phyloP scores from a whole-genome alignment of 2,329 filamentous ascomycete species.

The Curvularia spicifera region DNA sequence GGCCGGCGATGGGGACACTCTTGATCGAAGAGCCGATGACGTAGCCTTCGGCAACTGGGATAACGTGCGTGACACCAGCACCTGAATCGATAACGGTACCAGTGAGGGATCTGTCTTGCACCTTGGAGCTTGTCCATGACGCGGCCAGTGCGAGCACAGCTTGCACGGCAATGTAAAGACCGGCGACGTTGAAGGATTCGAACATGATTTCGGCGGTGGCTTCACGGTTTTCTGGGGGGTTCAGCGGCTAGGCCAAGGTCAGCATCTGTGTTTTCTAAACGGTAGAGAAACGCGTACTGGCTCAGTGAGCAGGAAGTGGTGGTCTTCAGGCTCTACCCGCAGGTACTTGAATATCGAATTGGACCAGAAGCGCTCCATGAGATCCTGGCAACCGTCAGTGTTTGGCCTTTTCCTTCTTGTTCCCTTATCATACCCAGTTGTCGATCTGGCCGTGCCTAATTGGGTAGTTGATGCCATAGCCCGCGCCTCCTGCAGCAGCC shows the following conservation, averaged over 20 bases:
- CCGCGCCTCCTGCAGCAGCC: constrained; percentile 79
- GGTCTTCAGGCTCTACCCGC: constrained; percentile 96
- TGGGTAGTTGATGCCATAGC: constrained; percentile 96
- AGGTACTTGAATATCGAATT: constrained; percentile 99
- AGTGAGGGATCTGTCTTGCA: constrained; percentile 92
- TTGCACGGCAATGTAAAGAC: constrained; percentile 98
- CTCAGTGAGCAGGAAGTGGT: constrained; percentile 97
- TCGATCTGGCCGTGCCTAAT: constrained; percentile 98
- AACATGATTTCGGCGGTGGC: constrained; percentile 99
- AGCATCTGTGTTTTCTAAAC: constrained; percentile 7
- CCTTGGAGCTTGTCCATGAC: constrained; percentile 98
- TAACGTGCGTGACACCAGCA: constrained; percentile 98
- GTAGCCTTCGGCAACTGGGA: constrained; percentile 97
- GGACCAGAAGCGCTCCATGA: constrained; percentile 99
- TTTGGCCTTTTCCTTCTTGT: background rate
- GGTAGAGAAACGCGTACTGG: constrained; percentile 67
- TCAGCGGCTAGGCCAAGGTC: constrained; percentile 73
- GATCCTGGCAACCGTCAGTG: constrained; percentile 67
- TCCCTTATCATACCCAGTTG: constrained; percentile 76
- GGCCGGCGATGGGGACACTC: constrained; percentile 95
- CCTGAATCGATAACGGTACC: constrained; percentile 98
- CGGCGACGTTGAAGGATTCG: constrained; percentile 99
- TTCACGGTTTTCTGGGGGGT: constrained; percentile 97
- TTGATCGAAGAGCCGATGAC: constrained; percentile 99
- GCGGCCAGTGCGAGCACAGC: constrained; percentile 94